phyloP scores from a whole-genome alignment of 305 asterid species.

The Plantago coronopus region DNA sequence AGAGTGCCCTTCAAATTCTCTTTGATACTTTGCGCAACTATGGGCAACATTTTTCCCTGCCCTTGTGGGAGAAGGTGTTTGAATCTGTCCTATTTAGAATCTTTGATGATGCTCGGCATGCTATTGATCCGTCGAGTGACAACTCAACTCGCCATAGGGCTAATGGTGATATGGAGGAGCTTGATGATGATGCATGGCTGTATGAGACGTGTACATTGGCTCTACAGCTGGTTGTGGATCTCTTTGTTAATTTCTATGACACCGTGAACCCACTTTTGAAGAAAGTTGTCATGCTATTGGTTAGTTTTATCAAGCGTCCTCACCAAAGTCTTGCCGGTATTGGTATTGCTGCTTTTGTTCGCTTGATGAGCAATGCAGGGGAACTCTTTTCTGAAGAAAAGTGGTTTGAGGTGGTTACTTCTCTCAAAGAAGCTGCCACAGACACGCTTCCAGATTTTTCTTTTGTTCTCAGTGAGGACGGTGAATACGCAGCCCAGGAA shows the following conservation, averaged over 20 bases:
- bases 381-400: constrained; percentile 85
- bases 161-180: constrained; percentile 61
- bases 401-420: constrained; percentile 86
- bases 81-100: constrained; percentile 95
- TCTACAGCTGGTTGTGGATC: constrained; percentile 94
- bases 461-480: constrained; percentile 61
- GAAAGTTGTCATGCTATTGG: constrained; percentile 78
- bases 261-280: constrained; percentile 90
- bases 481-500: constrained; percentile 37
- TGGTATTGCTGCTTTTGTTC: constrained; percentile 98
- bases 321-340: constrained; percentile 98
- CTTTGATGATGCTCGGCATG: constrained; percentile 89
- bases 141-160: constrained; percentile 41
- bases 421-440: constrained; percentile 76
- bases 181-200: constrained; percentile 95
- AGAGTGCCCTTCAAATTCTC: constrained; percentile 89
- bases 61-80: constrained; percentile 96
- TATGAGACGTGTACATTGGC: constrained; percentile 99
- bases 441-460: constrained; percentile 90
- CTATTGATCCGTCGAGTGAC: constrained; percentile 81
- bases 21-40: constrained; percentile 91
- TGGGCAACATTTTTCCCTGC: constrained; percentile 89
- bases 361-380: constrained; percentile 96
- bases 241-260: constrained; percentile 86
- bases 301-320: constrained; percentile 92